Conservation (phyloP, 306 rosid genomes). For the Cyamopsis tetragonoloba region DNA sequence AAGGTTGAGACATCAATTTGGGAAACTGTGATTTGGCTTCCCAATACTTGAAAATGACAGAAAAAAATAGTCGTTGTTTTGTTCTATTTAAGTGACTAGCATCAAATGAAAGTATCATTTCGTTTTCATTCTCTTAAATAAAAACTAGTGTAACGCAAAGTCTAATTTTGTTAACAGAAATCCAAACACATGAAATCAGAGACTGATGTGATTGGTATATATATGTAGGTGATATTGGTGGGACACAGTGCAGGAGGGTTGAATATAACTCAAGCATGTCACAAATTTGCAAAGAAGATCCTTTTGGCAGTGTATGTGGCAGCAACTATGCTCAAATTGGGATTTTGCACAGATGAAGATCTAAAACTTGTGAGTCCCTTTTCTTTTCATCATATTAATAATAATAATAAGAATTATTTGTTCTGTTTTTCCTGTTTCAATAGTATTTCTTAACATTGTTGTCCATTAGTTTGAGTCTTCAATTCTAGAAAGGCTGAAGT, state of each 20-base stretch:
- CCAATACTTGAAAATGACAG: too few species aligned
- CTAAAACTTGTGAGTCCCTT: conserved; percentile 41
- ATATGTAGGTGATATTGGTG: conserved; percentile 70
- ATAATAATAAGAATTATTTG: too few species aligned
- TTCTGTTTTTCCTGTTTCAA: background rate
- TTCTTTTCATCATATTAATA: conserved; percentile 1
- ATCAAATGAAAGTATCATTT: too few species aligned
- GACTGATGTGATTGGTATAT: conserved; percentile 1
- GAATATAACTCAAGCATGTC: conserved; percentile 68
- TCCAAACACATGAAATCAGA: too few species aligned
- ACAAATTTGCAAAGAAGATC: conserved; percentile 63
- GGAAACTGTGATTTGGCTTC: too few species aligned
- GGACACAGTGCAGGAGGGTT: conserved; percentile 95
- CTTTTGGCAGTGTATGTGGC: conserved; percentile 66
- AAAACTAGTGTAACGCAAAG: too few species aligned
- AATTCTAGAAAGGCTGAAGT: conserved; percentile 24
- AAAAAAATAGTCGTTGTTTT: too few species aligned
- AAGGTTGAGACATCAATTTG: too few species aligned
- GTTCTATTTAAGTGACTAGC: too few species aligned
- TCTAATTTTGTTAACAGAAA: too few species aligned
- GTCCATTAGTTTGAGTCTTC: background rate
- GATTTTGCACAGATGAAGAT: conserved; percentile 57
- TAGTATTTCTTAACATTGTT: too few species aligned
- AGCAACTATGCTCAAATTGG: conserved; percentile 81
- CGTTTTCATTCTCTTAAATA: too few species aligned